Base-by-base conservation (phyloP, 1,284 basidiomycete species). In the Xerocomus nothofagi region DNA sequence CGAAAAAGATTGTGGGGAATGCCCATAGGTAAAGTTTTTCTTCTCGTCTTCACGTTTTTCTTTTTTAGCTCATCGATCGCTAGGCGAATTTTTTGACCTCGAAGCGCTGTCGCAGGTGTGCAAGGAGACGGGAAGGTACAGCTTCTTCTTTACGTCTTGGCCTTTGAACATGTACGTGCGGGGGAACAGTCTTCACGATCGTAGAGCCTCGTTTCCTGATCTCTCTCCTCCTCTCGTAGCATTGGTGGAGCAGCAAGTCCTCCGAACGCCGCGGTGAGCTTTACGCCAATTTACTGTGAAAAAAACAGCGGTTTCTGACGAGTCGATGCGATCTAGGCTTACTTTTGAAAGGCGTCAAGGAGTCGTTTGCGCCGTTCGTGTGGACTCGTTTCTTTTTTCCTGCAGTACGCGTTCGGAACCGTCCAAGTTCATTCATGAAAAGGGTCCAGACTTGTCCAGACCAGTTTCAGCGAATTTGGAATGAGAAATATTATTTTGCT, bases 81-180 rank as follows among this genome's bases (percentile, higher is more conserved):
- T 8, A 82, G 83, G 82, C 37, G 84, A 87, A 67, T 75, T 86
- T 54, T 86, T 87, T 62, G 84, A 87, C 63, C 69, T 86, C 30
- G 84, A 87, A 61, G 75, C 74, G 49, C 68, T 87, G 2, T 77
- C 82, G 12, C 67, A 77, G 50, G 70, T 72, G 2, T 86, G 82
- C 59, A 76, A 75, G 9, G 75, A 78, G 54, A 78, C 76, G 2
- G 75, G 76, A 4, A 68, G 83, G 57, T 85, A 85, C 62, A 83
- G 80, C 8, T 86, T 87, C 67, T 87, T 86, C 71, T 84, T 86
- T 66, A 76, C 82, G 0, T 87, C 84, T 5, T 87, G 84, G 85
- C 84, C 85, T 1, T 66, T 87, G 58, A 78, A 85, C 58, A 79
- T 86, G 84, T 85, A 60, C 61, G 82, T 68, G 7, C 23, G 5